These are phyloP conservation scores for Rhodotorula kratochvilovae DNA, from an alignment of 768 basidiomycete species.

Conservation along the genomic window DNA sequence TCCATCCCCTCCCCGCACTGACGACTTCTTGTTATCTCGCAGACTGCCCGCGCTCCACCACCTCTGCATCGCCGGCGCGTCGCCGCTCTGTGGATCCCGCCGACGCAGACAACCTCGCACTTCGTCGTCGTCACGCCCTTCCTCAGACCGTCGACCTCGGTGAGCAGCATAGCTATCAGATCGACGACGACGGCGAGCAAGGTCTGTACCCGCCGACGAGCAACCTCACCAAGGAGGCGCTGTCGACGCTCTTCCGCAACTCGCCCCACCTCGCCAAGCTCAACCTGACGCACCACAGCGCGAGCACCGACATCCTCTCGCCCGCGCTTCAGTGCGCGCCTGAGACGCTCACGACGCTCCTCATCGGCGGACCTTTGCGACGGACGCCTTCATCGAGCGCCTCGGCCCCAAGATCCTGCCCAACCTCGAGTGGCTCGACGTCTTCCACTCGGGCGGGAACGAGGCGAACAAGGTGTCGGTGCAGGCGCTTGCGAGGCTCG, in stretches of 20 bases:
- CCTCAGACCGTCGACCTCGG: constrained; percentile 1
- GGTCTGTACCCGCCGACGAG: neutral
- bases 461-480: neutral
- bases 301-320: constrained; percentile 3
- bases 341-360: neutral
- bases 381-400: constrained; percentile 7
- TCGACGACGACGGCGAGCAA: neutral
- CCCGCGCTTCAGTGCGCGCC: neutral
- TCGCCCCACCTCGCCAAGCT: neutral
- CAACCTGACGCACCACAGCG: constrained; percentile 1
- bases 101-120: neutral
- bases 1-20: neutral
- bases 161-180: neutral
- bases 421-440: constrained; percentile 19
- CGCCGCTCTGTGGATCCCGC: constrained; percentile 18
- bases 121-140: constrained; percentile 11
- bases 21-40: neutral
- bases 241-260: constrained; percentile 26
- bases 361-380: constrained; percentile 6
- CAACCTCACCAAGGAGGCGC: neutral
- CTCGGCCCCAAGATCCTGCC: constrained; percentile 5
- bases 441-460: neutral
- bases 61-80: constrained; percentile 7
- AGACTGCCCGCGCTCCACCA: constrained; percentile 5
- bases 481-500: constrained; percentile 6